phyloP scores from a whole-genome alignment of 345 rosid genomes.

The Linum trigynum region DNA sequence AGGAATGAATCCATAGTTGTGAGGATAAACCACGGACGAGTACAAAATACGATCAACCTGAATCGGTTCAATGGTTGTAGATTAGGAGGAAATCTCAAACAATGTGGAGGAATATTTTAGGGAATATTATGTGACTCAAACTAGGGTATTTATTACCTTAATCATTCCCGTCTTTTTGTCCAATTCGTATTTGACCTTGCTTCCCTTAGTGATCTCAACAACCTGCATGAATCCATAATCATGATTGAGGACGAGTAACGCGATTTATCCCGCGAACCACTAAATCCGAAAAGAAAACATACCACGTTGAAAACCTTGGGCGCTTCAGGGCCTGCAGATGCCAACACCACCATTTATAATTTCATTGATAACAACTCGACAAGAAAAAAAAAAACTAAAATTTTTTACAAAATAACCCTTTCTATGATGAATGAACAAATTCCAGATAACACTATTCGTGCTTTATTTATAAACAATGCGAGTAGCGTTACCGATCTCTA shows the following conservation, averaged over 20 bases:
- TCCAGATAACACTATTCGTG: too few relatives aligned
- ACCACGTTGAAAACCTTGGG: constrained; percentile 45
- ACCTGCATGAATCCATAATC: constrained; percentile 33
- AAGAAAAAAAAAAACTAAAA: too few relatives aligned
- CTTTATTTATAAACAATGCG: too few relatives aligned
- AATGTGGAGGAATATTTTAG: too few relatives aligned
- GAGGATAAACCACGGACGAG: constrained; percentile 95
- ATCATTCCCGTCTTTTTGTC: constrained; percentile 94
- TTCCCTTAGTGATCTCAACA: constrained; percentile 91
- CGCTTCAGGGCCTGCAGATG: constrained; percentile 73
- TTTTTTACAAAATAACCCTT: too few relatives aligned
- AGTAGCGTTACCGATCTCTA: constrained; percentile 60
- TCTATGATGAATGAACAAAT: too few relatives aligned
- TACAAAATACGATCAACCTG: constrained; percentile 82
- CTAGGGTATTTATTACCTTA: constrained; percentile 35
- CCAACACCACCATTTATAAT: too few relatives aligned
- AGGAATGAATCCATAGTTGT: constrained; percentile 93
- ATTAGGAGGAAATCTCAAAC: too few relatives aligned
- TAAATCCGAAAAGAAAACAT: constrained; percentile 7
- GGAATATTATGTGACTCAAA: too few relatives aligned
- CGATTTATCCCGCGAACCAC: background rate
- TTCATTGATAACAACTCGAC: too few relatives aligned
- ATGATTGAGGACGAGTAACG: background rate
- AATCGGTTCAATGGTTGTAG: background rate
- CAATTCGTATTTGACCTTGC: constrained; percentile 94